Conservation (phyloP, 805 yeast species). For the Saturnispora besseyi region DNA sequence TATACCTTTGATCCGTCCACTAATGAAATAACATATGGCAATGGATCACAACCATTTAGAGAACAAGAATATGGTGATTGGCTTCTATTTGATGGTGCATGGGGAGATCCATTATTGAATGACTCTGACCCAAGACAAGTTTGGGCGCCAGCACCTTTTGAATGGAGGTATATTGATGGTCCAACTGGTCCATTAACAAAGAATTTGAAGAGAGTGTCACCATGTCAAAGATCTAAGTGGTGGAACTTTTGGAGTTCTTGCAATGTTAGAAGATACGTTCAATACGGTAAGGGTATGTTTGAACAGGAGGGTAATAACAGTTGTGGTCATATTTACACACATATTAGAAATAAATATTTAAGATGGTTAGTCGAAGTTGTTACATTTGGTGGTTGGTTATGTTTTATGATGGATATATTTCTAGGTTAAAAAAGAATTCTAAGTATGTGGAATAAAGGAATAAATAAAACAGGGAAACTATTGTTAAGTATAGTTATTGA, state of each 20-base stretch:
- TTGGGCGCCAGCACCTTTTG: constrained; percentile 82
- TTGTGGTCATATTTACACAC: constrained; percentile 44
- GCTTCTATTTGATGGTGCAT: constrained; percentile 72
- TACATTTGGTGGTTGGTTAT: constrained; percentile 39
- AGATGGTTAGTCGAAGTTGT: constrained; percentile 29
- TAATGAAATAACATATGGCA: constrained; percentile 43
- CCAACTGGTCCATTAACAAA: constrained; percentile 86
- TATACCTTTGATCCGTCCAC: constrained; percentile 43
- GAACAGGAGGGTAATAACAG: constrained; percentile 76
- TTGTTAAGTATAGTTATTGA: constrained; percentile 30
- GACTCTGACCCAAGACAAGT: constrained; percentile 69
- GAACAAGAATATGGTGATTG: constrained; percentile 57
- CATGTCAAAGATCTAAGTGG: constrained; percentile 86
- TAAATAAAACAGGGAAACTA: too few species aligned
- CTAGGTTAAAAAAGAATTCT: constrained; percentile 31
- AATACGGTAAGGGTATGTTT: constrained; percentile 72
- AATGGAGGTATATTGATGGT: constrained; percentile 86
- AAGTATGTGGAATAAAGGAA: not conserved
- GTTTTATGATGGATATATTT: constrained; percentile 33
- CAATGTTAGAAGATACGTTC: constrained; percentile 61
- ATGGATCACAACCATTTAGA: constrained; percentile 40
- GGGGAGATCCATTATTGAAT: constrained; percentile 79
- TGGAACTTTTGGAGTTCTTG: constrained; percentile 86
- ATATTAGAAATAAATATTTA: constrained; percentile 15
- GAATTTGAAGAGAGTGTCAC: constrained; percentile 55